Conservation (phyloP, 83 land plant genomes). For the Picea mariana region DNA sequence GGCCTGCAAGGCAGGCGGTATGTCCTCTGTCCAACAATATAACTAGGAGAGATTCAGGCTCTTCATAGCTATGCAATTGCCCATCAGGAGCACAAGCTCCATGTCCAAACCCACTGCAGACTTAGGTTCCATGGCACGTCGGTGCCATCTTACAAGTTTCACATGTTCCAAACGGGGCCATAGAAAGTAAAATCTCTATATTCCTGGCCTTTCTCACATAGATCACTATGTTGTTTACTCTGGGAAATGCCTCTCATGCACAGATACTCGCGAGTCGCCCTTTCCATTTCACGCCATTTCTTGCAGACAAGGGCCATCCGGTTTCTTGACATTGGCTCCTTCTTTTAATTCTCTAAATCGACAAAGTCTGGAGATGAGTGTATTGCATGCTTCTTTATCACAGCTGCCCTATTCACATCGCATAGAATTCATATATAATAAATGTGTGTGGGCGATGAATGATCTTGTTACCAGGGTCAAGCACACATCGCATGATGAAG, state of each 20-base stretch:
- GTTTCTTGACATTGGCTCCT: conserved; percentile 21
- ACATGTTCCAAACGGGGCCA: conserved; percentile 54
- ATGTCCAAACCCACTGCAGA: conserved; percentile 22
- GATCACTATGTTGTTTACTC: conserved; percentile 45
- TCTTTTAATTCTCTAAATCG: too few relatives aligned
- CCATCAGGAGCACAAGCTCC: conserved; percentile 52
- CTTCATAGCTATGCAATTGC: conserved; percentile 29
- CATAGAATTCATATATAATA: too few relatives aligned
- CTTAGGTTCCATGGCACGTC: conserved; percentile 20
- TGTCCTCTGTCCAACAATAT: conserved; percentile 91
- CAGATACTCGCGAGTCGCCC: conserved; percentile 51
- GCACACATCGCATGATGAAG: too few relatives aligned
- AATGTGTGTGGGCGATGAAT: too few relatives aligned
- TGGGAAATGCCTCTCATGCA: conserved; percentile 68
- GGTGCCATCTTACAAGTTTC: conserved; percentile 86
- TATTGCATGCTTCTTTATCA: too few relatives aligned
- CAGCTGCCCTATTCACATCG: too few relatives aligned
- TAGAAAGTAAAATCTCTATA: conserved; percentile 36
- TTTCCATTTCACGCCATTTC: conserved; percentile 30
- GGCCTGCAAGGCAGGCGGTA: conserved; percentile 16
- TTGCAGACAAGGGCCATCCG: conserved; percentile 55
- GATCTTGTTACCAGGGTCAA: too few relatives aligned
- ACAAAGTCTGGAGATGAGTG: too few relatives aligned
- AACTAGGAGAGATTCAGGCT: conserved; percentile 69
- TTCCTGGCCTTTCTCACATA: conserved; percentile 57